phyloP scores from a whole-genome alignment of 2,329 filamentous ascomycete genomes.

The Talaromyces sp. region DNA sequence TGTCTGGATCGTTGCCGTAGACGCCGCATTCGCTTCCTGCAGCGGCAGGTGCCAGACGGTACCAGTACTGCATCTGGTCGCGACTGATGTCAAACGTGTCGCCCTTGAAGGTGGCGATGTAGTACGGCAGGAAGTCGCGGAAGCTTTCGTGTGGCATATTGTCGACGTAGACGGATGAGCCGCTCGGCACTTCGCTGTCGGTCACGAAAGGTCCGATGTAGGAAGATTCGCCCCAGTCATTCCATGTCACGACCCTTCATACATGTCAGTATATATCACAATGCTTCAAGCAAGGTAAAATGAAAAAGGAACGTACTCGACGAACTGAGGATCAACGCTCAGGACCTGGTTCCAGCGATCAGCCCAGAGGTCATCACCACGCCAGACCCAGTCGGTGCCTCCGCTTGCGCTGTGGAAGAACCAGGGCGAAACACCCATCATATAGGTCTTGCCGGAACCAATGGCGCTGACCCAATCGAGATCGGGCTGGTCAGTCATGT shows the following conservation, averaged over 20 bases:
- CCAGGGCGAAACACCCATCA: conserved; percentile 57
- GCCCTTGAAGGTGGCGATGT: conserved; percentile 32
- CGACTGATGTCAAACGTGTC: conserved; percentile 11
- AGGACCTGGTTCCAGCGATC: conserved; percentile 56
- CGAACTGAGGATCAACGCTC: conserved; percentile 50
- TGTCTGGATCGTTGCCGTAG: conserved; percentile 32
- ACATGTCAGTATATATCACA: not conserved
- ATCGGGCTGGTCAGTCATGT: conserved; percentile 38
- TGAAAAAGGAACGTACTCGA: conserved; percentile 35
- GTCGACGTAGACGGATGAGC: conserved; percentile 38
- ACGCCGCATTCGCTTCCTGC: conserved; percentile 30
- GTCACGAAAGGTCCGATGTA: conserved; percentile 53
- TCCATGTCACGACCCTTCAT: conserved; percentile 55
- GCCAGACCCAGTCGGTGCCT: conserved; percentile 59
- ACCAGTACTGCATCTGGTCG: conserved; percentile 34
- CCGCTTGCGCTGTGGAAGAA: conserved; percentile 35
- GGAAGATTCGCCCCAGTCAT: conserved; percentile 59
- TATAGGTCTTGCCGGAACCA: conserved; percentile 39
- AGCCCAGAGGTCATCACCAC: conserved; percentile 58
- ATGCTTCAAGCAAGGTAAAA: not conserved
- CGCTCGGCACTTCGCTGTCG: conserved; percentile 42
- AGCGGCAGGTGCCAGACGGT: conserved; percentile 29
- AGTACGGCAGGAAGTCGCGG: conserved; percentile 33
- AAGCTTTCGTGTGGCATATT: conserved; percentile 33
- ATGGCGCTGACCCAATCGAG: conserved; percentile 39